Evolutionary conservation across 2,329 filamentous ascomycete species (phyloP), one percentile per base, ranked within the genome.

Genomic region (Chalara sp.): DNA sequence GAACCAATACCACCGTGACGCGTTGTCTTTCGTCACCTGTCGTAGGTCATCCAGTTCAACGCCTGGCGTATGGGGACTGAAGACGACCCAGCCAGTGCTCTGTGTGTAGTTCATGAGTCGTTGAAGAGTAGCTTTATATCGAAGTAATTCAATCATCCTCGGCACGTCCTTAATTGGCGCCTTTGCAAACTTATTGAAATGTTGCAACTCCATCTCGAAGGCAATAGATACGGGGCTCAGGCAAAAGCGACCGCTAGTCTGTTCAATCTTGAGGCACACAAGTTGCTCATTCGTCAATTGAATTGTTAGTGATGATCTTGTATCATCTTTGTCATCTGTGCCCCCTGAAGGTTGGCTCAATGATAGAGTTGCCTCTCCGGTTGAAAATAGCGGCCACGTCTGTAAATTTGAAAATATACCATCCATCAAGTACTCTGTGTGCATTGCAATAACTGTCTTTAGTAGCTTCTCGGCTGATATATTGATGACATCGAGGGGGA

Each of bases 381-480:
- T 76, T 7, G 76, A 70, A 63, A 83, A 91, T 4, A 88, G 75
- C 11, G 79, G 75, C 50, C 79, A 77, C 37, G 72, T 68, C 35
- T 73, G 68, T 49, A 95, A 68, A 50, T 75, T 83, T 45, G 75
- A 71, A 60, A 83, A 79, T 6, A 88, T 83, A 5, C 76, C 76
- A n/a, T 72, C 75, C 42, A 97, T 75, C 30, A 91, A 81, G 60
- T 86, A 76, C 53, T 80, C 82, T 31, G 85, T 79, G 65, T 97
- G 92, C 54, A 78, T 77, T 33, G 86, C 85, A 59, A 95, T 84
- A 13, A 91, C 81, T 33, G 78, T 76, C 59, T 84, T 84, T 42
- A 99, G 69, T 3, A 96, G 78, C 5, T 71, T 65, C 63, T 96
- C 89, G 46, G 87, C 77, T 3, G 87, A 93, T 28, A 97, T 74